Base-by-base conservation (phyloP, 805 yeast genomes). In the Allodekkera sacchari region DNA sequence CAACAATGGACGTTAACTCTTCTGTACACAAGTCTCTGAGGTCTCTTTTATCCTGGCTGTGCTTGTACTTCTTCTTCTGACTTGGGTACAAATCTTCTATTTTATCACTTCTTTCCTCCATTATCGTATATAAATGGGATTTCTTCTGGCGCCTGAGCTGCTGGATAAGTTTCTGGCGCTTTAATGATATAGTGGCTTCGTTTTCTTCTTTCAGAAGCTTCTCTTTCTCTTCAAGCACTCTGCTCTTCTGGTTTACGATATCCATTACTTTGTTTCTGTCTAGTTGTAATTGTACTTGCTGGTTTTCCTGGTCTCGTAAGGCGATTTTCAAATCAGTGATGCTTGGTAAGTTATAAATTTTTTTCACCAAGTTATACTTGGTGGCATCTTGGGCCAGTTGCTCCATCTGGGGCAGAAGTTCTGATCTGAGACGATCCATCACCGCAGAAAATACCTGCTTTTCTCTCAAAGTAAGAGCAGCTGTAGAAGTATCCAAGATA, bases 301-400 rank as follows among this genome's bases (percentile, higher is more conserved):
- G 23, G 9, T 13, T 18, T 24, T 16, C 29, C 9, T 6, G 27
- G 25, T 12, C 8, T 21, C 25, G 29, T 7, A 36, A 24, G 16
- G 40, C 39, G 14, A 33, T 36, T 16, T 39, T 39, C 20, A 52
- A 28, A 19, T 47, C 44, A 0, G 51, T 42, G 5, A 50, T 38
- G 32, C 55, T 50, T 7, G 55, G 57, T 17, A 52, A 39, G 27
- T 43, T 51, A 25, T 49, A 48, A 4, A 50, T 23, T 13, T 20
- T 28, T 31, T 48, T 52, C 17, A 46, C 25, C 5, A 41, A 26
- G 21, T 47, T 45, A 30, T 53, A 54, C 25, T 54, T 50, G 16
- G 34, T 37, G 5, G 48, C 35, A 6, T 42, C 38, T 10, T 38
- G 25, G 14, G 44, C 33, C 21, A 52, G 22, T 6, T 25, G 26